Conservation (phyloP, 768 basidiomycete genomes). For the Podaxis sp. region DNA sequence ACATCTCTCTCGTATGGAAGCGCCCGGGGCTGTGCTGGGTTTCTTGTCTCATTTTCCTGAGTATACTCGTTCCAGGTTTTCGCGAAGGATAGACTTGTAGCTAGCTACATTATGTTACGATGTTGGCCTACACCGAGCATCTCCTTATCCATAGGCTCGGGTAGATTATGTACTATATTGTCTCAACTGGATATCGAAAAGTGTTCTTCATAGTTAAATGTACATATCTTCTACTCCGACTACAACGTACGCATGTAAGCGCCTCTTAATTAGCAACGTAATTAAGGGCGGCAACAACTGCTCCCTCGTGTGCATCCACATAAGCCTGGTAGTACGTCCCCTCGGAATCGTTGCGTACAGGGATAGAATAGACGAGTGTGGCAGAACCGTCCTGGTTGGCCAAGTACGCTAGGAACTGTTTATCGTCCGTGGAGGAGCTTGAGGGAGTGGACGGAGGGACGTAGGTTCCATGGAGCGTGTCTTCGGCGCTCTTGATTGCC, state of each 20-base stretch:
- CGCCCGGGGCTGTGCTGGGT: too few species aligned
- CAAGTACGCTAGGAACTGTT: constrained; percentile 35
- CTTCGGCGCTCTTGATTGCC: constrained; percentile 13
- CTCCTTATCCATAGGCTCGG: neutral
- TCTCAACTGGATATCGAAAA: too few species aligned
- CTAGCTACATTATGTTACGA: neutral
- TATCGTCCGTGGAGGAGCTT: constrained; percentile 19
- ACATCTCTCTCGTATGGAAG: too few species aligned
- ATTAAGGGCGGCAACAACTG: constrained; percentile 48
- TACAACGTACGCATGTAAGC: too few species aligned
- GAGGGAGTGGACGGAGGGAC: neutral
- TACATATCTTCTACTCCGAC: too few species aligned
- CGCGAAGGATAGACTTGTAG: too few species aligned
- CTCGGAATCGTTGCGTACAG: constrained; percentile 30
- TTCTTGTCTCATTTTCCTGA: too few species aligned
- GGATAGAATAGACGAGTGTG: constrained; percentile 38
- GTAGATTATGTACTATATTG: neutral
- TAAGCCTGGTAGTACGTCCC: constrained; percentile 57
- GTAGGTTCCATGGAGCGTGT: constrained; percentile 3
- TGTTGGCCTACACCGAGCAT: neutral
- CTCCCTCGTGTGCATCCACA: constrained; percentile 51
- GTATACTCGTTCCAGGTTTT: too few species aligned
- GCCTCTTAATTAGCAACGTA: constrained; percentile 22
- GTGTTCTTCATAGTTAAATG: too few species aligned
- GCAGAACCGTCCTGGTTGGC: constrained; percentile 36